Evolutionary conservation across 1,284 basidiomycete species (phyloP).

Genomic region (Leccinum fallax): DNA sequence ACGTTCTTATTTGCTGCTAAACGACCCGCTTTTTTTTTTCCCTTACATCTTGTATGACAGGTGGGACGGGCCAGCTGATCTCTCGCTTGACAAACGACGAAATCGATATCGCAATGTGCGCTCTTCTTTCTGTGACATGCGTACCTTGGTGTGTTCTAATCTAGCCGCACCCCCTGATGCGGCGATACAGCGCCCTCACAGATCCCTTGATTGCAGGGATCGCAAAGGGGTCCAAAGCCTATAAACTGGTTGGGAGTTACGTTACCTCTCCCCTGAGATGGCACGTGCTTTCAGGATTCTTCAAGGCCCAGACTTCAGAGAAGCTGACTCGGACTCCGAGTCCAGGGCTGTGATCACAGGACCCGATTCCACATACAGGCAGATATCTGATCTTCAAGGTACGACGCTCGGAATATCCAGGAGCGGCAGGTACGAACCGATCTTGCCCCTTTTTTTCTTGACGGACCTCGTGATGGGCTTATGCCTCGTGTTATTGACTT

Average conservation of each 20-base stretch:
- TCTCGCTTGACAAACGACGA: constrained; percentile 79
- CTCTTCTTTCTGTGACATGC: background rate
- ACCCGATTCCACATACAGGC: constrained; percentile 64
- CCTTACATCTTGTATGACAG: constrained; percentile 38
- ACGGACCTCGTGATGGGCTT: background rate
- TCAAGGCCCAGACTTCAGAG: background rate
- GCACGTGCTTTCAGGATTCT: constrained; percentile 38
- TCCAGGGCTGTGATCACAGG: constrained; percentile 92
- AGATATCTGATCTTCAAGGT: constrained; percentile 76
- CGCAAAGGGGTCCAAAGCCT: constrained; percentile 72
- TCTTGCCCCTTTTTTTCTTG: background rate
- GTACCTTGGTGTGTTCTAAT: constrained; percentile 2
- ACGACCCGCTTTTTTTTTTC: background rate
- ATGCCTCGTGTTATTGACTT: background rate
- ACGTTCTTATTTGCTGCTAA: constrained; percentile 20
- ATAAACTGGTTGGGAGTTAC: constrained; percentile 93
- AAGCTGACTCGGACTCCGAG: background rate
- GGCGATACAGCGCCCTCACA: constrained; percentile 74
- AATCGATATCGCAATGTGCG: constrained; percentile 88
- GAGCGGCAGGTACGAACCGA: constrained; percentile 64
- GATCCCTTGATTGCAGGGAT: constrained; percentile 94
- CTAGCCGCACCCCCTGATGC: background rate
- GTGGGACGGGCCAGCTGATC: constrained; percentile 91
- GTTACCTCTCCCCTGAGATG: constrained; percentile 88
- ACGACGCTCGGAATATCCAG: constrained; percentile 91